Evolutionary conservation across 2,329 filamentous ascomycete species (phyloP).

Genomic region (Karstenula rhodostoma): DNA sequence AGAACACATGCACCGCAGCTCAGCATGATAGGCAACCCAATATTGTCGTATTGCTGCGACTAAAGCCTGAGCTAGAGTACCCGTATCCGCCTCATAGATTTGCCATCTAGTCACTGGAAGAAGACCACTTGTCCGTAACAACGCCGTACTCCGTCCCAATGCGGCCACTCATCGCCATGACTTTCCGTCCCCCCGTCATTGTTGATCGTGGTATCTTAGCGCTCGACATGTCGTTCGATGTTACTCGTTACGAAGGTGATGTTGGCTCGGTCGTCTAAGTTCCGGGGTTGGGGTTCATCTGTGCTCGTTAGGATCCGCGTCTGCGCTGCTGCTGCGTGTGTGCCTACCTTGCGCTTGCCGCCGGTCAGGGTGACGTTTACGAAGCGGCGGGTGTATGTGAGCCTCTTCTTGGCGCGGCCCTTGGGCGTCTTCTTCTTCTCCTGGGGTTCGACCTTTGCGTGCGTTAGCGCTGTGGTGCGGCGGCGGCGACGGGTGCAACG

Average conservation of each 20-base stretch:
- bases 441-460: constrained; percentile 77
- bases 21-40: background rate
- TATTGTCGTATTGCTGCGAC: constrained; percentile 12
- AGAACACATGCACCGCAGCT: background rate
- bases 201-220: constrained; percentile 10
- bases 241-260: constrained; percentile 12
- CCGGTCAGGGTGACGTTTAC: constrained; percentile 97
- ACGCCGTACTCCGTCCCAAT: constrained; percentile 15
- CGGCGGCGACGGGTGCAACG: background rate
- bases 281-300: constrained; percentile 91
- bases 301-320: constrained; percentile 24
- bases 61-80: constrained; percentile 12
- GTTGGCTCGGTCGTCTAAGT: constrained; percentile 57
- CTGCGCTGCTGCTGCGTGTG: background rate
- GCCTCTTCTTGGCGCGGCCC: constrained; percentile 96
- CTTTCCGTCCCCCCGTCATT: background rate
- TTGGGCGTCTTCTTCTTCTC: constrained; percentile 98
- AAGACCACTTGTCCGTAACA: constrained; percentile 9
- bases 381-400: constrained; percentile 96
- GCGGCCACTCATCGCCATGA: constrained; percentile 4
- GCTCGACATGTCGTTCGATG: constrained; percentile 8
- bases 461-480: constrained; percentile 29
- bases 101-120: constrained; percentile 8
- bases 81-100: constrained; percentile 4
- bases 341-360: constrained; percentile 92